Conservation (phyloP, 345 rosid species). For the Linum usitatissimum region DNA sequence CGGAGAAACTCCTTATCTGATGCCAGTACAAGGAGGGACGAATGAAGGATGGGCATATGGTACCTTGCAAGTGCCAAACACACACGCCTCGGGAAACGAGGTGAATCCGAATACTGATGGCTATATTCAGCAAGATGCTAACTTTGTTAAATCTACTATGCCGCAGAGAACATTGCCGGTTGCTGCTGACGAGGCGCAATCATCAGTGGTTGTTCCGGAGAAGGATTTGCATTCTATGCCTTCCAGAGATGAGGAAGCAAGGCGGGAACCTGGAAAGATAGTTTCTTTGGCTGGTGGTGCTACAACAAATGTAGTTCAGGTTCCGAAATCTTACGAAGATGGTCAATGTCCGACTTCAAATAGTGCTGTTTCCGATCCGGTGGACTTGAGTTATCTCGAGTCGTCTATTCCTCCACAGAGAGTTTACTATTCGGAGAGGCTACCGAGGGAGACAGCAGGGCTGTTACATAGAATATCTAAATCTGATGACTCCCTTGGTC, state of each 20-base stretch:
- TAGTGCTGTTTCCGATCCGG: constrained; percentile 32
- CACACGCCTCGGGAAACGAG: constrained; percentile 27
- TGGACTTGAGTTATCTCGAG: constrained; percentile 43
- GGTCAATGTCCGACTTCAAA: constrained; percentile 33
- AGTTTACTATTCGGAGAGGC: constrained; percentile 59
- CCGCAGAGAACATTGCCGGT: constrained; percentile 20
- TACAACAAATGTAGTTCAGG: constrained; percentile 18
- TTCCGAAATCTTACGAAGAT: constrained; percentile 35
- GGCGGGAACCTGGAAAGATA: constrained; percentile 26
- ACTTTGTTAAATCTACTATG: constrained; percentile 21
- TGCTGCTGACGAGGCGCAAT: constrained; percentile 29
- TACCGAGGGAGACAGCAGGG: constrained; percentile 60
- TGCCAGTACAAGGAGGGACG: constrained; percentile 28
- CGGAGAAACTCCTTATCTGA: constrained; percentile 27
- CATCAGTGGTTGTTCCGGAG: constrained; percentile 21
- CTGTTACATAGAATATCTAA: constrained; percentile 57
- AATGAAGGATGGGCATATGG: constrained; percentile 26
- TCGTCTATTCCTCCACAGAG: constrained; percentile 38
- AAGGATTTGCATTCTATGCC: constrained; percentile 26
- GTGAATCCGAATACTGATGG: constrained; percentile 26
- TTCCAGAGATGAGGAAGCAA: constrained; percentile 20
- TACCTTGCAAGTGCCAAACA: constrained; percentile 32
- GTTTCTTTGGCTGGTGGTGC: constrained; percentile 32
- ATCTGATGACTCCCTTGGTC: constrained; percentile 59
- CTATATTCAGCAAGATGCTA: constrained; percentile 25